Evolutionary conservation across 805 yeast genomes (phyloP), one percentile per base, ranked within the genome.

Genomic region (Yamadazyma endophytica): DNA sequence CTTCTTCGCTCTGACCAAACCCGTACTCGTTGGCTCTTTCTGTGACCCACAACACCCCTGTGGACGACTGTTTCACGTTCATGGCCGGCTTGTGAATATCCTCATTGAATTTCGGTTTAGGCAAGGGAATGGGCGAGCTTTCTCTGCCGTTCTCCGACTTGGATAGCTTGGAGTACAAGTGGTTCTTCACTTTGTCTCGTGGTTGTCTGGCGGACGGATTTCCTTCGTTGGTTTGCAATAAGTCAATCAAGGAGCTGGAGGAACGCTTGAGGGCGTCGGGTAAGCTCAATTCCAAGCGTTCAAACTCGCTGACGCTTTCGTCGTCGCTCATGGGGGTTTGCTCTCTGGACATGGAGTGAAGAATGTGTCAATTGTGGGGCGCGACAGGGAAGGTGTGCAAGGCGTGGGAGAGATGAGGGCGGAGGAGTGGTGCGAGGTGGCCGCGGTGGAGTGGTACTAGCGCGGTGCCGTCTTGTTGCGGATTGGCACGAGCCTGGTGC

Each of bases 11-110:
- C 13, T 31, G 25, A 28, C 58, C 50, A 46, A 58, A 75, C 1
- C 82, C 82, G 47, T 75, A 70, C 39, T 71, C 79, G 26, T 58
- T 53, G 18, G 82, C 82, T 39, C 79, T 58, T 44, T 75, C 81
- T 1, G 82, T 75, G 33, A 74, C 74, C 82, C 82, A 75, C 31
- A 75, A 66, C 20, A 75, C 82, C 34, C 82, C 82, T 0, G 82
- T 75, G 9, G 79, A 73, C 9, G 77, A 70, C 43, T 75, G 79
- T 35, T 65, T 64, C 21, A 73, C 70, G 52, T 75, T 76, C 61
- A 75, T 54, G 6, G 79, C 82, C 5, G 82, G 82, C 43, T 70
- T 68, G 44, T 66, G 67, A 32, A 69, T 65, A 18, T 56, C 65
- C 31, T 61, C 67, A 31, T 63, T 57, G 43, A 60, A 54, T 27